Evolutionary conservation across 768 basidiomycete species (phyloP).

Genomic region (Panellus pusillus): DNA sequence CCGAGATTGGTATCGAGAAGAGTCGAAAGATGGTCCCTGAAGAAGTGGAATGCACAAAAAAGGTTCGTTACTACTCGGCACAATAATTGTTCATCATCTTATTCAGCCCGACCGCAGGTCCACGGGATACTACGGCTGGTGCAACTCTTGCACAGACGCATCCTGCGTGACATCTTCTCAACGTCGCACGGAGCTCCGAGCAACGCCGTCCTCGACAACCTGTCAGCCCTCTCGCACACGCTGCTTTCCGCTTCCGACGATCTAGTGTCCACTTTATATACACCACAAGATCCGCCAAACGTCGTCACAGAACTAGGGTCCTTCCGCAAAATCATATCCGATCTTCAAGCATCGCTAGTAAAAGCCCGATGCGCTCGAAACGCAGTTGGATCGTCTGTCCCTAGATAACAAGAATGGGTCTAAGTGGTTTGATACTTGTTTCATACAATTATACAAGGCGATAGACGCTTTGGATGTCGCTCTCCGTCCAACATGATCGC

Average conservation of each 20-base stretch:
- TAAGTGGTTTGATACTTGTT: constrained; percentile 68
- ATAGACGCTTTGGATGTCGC: constrained; percentile 30
- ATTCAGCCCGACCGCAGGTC: constrained; percentile 31
- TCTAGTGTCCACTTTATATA: constrained; percentile 62
- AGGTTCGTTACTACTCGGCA: constrained; percentile 39
- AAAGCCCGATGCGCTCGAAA: constrained; percentile 27
- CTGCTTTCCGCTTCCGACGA: constrained; percentile 64
- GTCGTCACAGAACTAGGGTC: constrained; percentile 40
- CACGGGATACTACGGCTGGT: constrained; percentile 59
- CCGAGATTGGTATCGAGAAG: constrained; percentile 57
- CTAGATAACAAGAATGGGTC: constrained; percentile 36
- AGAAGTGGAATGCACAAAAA: constrained; percentile 60
- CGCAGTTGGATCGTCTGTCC: constrained; percentile 30
- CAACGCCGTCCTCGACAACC: constrained; percentile 43
- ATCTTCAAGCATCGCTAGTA: constrained; percentile 33
- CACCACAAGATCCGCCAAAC: constrained; percentile 53
- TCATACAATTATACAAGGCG: constrained; percentile 57
- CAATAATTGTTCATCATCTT: constrained; percentile 28
- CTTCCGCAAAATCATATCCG: constrained; percentile 37
- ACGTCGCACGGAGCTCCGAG: constrained; percentile 25
- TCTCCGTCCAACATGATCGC: constrained; percentile 23
- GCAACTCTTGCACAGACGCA: constrained; percentile 61
- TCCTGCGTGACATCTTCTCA: constrained; percentile 52
- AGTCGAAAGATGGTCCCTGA: constrained; percentile 41
- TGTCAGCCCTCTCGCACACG: constrained; percentile 49